Percentiles rank a stretch among this genome's conserved stretches.
These are phyloP conservation scores for Auxenochlorella pyrenoidosa DNA, from an alignment of 139 green algal genomes.

Conservation along the genomic window DNA sequence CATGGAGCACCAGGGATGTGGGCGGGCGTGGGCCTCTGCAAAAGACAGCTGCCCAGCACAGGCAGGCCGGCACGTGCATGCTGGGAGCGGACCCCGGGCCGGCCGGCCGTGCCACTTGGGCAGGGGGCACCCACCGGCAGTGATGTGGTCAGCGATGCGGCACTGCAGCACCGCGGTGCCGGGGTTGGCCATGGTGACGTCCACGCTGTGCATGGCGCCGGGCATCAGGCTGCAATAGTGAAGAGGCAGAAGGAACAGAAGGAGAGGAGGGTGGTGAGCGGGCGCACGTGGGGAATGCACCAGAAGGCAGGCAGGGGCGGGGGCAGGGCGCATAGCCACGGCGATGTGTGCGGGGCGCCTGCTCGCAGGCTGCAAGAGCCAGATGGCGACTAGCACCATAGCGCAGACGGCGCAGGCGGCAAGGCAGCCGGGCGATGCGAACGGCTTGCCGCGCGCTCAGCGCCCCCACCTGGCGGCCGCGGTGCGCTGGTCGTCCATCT, in stretches of 20 bases:
- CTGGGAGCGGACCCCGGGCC: no score
- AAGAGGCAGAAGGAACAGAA: background rate
- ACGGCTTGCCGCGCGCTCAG: no score
- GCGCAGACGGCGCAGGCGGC: no score
- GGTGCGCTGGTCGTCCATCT: background rate
- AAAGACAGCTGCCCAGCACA: background rate
- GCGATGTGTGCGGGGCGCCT: no score
- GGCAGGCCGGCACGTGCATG: background rate
- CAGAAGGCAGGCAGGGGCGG: no score
- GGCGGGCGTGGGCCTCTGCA: background rate
- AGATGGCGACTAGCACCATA: no score
- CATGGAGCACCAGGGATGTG: no score
- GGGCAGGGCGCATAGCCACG: no score
- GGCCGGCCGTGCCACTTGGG: no score
- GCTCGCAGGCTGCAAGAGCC: no score
- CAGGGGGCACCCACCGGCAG: conserved; percentile 23
- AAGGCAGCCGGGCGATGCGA: no score
- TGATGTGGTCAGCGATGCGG: conserved; percentile 48
- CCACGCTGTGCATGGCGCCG: conserved; percentile 51
- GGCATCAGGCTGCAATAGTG: conserved; percentile 24
- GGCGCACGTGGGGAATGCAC: no score
- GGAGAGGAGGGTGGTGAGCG: background rate
- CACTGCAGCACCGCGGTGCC: conserved; percentile 45
- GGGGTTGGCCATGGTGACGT: conserved; percentile 37
- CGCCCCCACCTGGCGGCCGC: background rate